Evolutionary conservation across 2,329 filamentous ascomycete species (phyloP), one percentile per base, ranked within the genome.

Genomic region (Fusarium buxicola): DNA sequence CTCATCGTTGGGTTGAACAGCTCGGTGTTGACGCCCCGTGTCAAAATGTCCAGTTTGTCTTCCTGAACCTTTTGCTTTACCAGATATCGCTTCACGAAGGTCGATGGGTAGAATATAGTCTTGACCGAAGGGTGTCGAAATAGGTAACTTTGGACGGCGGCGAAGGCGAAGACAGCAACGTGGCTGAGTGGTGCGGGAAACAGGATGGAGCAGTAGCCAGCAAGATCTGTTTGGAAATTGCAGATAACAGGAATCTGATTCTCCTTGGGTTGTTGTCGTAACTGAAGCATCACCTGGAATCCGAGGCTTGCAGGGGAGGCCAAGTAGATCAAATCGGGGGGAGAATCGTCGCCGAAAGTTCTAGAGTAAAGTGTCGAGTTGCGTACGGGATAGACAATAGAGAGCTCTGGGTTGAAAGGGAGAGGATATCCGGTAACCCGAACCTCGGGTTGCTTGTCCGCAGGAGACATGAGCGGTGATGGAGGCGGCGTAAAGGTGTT

Each of bases 221-320:
- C 85, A 9, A 92, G 77, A 70, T 91, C 89, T 1, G 89, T 92
- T 73, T 91, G 89, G 64, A 90, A 91, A 73, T 91, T 92, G 72
- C 88, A 84, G 38, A 91, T 79, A 2, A 89, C 78, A 3, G 84
- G 84, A 1, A 87, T 82, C 36, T 86, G 86, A 8, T 79, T 78
- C 28, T 83, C 77, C 18, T 73, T 73, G 12, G 80, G 77, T 50
- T 89, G 81, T 64, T 89, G 87, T 39, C 86, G 82, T 46, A 90
- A 76, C 71, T 91, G 88, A n/a, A 91, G 78, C 75, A 91, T 82
- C 51, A 91, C 84, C 63, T 91, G 89, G 67, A 91, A 91, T 5
- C 89, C 89, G 3, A 91, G 77, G 6, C 86, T 89, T 2, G 89
- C 89, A 1, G 89, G 89, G 38, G 86, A 89, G 2, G 89, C 89